A percentile compares a stretch with the other conserved stretches of the same genome.
These are phyloP conservation scores for Gnomoniopsis smithogilvyi DNA, from an alignment of 2,329 filamentous ascomycete species.

Conservation along the genomic window DNA sequence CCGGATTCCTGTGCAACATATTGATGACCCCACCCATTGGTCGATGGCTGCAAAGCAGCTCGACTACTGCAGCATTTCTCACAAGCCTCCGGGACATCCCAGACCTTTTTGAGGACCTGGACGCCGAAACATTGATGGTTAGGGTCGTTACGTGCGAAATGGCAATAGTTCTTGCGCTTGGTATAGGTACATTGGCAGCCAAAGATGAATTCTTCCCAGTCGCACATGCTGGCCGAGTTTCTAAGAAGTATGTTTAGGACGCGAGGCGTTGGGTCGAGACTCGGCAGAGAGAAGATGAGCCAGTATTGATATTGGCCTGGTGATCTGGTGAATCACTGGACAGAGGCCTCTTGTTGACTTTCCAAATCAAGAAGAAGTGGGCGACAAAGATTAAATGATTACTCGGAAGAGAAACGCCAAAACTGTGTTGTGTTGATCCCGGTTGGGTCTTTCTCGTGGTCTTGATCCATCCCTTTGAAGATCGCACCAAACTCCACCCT, in stretches of 20 bases:
- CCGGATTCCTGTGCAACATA: conserved; percentile 2
- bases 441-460: not conserved
- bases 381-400: too few species aligned
- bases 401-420: not conserved
- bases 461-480: not conserved
- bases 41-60: conserved; percentile 2
- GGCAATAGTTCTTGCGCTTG: conserved; percentile 67
- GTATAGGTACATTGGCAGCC: conserved; percentile 58
- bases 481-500: not conserved
- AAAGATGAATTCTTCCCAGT: conserved; percentile 68
- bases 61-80: conserved; percentile 37
- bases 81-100: conserved; percentile 54
- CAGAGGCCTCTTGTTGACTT: not conserved
- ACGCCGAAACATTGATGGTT: conserved; percentile 67
- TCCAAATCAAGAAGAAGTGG: not conserved
- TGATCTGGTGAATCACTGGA: not conserved
- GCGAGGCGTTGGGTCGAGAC: not conserved
- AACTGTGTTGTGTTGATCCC: not conserved
- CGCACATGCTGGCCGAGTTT: conserved; percentile 53
- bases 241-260: not conserved
- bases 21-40: conserved; percentile 16
- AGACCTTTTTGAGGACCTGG: conserved; percentile 61
- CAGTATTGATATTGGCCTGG: not conserved
- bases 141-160: conserved; percentile 70
- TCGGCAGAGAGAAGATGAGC: not conserved